Evolutionary conservation across 2,329 filamentous ascomycete species (phyloP).

Genomic region (Elsinoe perseae): DNA sequence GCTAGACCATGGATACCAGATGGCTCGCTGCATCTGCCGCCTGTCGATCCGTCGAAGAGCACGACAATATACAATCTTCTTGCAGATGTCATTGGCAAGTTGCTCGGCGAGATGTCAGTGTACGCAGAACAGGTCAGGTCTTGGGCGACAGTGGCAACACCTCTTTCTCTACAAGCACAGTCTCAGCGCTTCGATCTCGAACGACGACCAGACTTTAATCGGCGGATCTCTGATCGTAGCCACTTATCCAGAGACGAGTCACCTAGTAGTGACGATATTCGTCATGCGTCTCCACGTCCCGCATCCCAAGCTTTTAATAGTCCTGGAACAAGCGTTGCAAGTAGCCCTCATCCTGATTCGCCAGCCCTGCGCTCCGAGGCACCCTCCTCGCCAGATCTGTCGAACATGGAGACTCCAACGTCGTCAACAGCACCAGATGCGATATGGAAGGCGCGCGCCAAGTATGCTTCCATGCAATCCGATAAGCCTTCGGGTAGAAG

Average conservation of each 20-base stretch:
- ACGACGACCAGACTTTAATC: neutral
- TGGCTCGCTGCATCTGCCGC: conserved; percentile 64
- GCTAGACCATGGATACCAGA: conserved; percentile 49
- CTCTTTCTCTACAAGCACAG: neutral
- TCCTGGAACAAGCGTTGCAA: neutral
- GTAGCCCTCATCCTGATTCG: conserved; percentile 10
- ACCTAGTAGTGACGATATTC: neutral
- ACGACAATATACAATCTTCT: conserved; percentile 55
- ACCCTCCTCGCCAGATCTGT: conserved; percentile 11
- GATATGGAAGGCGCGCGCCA: conserved; percentile 4
- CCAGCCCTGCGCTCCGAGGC: conserved; percentile 12
- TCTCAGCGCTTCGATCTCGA: conserved; percentile 7
- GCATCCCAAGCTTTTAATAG: conserved; percentile 11
- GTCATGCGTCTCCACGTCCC: neutral
- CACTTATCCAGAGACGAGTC: conserved; percentile 11
- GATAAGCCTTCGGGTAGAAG: conserved; percentile 55
- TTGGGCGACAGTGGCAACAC: conserved; percentile 12
- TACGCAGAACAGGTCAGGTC: conserved; percentile 32
- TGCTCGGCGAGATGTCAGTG: conserved; percentile 42
- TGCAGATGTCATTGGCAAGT: conserved; percentile 37
- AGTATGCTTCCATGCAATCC: conserved; percentile 23
- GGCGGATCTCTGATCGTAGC: conserved; percentile 9
- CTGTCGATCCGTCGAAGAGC: conserved; percentile 57
- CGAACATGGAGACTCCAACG: conserved; percentile 6
- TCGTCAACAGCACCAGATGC: conserved; percentile 7